Conservation (phyloP, 352 stramenopile species). For the Phytophthora pini region DNA sequence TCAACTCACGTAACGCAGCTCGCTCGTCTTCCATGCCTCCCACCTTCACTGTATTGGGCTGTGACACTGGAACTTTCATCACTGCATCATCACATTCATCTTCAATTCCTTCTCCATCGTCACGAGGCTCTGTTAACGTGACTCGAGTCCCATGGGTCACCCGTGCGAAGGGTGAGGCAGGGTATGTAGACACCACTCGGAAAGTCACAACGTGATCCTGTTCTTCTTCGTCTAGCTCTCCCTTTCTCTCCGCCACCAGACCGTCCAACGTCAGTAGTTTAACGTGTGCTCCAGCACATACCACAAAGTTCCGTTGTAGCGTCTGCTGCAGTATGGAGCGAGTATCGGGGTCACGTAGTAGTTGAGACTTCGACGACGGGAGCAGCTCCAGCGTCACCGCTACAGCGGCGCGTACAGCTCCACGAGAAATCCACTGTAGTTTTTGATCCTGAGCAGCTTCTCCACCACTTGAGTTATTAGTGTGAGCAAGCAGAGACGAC, state of each 20-base stretch:
- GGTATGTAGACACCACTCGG: constrained; percentile 58
- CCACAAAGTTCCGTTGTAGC: constrained; percentile 55
- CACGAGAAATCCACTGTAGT: constrained; percentile 58
- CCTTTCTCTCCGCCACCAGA: constrained; percentile 32
- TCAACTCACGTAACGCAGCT: constrained; percentile 65
- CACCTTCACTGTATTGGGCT: constrained; percentile 38
- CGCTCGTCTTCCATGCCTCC: constrained; percentile 77
- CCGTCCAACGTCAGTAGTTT: constrained; percentile 41
- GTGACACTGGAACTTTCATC: neutral
- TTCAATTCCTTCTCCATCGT: neutral
- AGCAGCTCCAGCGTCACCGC: constrained; percentile 60
- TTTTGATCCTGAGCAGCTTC: neutral
- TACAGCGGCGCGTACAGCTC: constrained; percentile 45
- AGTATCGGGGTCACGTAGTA: constrained; percentile 41
- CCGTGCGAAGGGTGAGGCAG: constrained; percentile 35
- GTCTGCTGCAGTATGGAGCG: constrained; percentile 63
- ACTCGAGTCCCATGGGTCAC: constrained; percentile 58
- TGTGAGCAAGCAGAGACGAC: constrained; percentile 26
- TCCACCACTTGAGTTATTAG: neutral
- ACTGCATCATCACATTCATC: constrained; percentile 1
- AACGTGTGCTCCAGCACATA: constrained; percentile 50
- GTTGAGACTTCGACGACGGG: constrained; percentile 15
- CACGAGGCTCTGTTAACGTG: constrained; percentile 48
- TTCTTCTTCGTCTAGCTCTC: neutral
- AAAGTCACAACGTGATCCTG: constrained; percentile 35